Percentiles rank a stretch among this genome's conserved stretches.
phyloP scores from a whole-genome alignment of 2,329 filamentous ascomycete species.

The Ampelomyces quisqualis region DNA sequence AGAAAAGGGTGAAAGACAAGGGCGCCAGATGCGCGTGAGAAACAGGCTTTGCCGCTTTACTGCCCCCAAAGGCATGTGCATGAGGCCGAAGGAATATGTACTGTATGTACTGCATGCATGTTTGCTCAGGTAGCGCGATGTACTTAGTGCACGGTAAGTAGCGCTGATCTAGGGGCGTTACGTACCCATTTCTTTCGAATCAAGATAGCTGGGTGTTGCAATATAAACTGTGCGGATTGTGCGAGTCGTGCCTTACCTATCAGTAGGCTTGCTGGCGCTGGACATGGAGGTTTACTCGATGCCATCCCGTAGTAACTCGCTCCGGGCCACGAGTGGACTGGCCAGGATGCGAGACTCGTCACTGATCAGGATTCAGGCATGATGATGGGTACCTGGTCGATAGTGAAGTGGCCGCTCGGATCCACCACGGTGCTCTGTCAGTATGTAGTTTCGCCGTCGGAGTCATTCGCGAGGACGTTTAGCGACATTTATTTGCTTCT shows the following conservation, averaged over 20 bases:
- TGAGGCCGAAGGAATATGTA: constrained; percentile 9
- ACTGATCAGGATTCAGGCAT: constrained; percentile 10
- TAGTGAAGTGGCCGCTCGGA: constrained; percentile 4
- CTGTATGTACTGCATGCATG: constrained; percentile 15
- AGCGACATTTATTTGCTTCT: no score
- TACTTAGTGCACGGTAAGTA: no score
- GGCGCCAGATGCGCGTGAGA: no score
- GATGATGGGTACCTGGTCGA: constrained; percentile 11
- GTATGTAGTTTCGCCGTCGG: no score
- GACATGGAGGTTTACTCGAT: constrained; percentile 26
- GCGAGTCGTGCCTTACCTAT: constrained; percentile 32
- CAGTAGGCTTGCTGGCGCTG: constrained; percentile 24
- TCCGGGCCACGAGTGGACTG: constrained; percentile 13
- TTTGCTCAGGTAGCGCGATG: constrained; percentile 2
- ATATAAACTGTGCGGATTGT: constrained; percentile 24
- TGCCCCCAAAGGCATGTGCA: constrained; percentile 15
- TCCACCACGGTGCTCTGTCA: constrained; percentile 21
- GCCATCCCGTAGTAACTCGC: constrained; percentile 22
- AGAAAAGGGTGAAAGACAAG: no score
- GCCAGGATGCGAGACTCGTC: constrained; percentile 6
- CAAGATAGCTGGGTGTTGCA: constrained; percentile 24
- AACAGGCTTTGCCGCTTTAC: no score
- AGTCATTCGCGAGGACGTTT: constrained; percentile 2
- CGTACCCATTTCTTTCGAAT: constrained; percentile 3
- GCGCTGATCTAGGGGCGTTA: constrained; percentile 28